Evolutionary conservation across 768 basidiomycete genomes (phyloP).

Genomic region (Tricholoma sp.): DNA sequence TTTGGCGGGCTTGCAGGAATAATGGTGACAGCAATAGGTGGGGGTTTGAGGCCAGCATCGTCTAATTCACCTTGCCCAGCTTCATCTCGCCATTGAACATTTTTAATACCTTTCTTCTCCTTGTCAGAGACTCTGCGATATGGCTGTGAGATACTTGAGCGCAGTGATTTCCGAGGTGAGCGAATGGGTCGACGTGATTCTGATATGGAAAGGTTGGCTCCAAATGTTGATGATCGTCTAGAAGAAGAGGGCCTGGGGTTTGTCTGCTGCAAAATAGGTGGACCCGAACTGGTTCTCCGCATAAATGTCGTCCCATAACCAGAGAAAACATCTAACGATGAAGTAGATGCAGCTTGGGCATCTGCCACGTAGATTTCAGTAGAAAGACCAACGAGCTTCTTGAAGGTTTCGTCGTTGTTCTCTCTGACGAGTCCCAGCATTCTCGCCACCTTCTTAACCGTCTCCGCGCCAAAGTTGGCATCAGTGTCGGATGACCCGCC

Average conservation of each 20-base stretch:
- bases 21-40: slow-evolving; percentile 30
- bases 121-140: slow-evolving; percentile 63
- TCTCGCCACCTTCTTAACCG: slow-evolving; percentile 42
- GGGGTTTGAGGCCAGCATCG: slow-evolving; percentile 43
- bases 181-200: slow-evolving; percentile 50
- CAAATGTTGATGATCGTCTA: slow-evolving; percentile 36
- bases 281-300: slow-evolving; percentile 46
- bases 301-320: slow-evolving; percentile 46
- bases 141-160: slow-evolving; percentile 57
- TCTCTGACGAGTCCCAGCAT: slow-evolving; percentile 52
- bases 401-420: slow-evolving; percentile 68
- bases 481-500: slow-evolving; percentile 26
- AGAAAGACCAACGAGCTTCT: slow-evolving; percentile 60
- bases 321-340: slow-evolving; percentile 43
- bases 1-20: slow-evolving; percentile 40
- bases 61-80: slow-evolving; percentile 78
- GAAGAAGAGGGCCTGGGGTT: slow-evolving; percentile 21
- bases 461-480: slow-evolving; percentile 17
- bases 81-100: slow-evolving; percentile 85
- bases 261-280: slow-evolving; percentile 35
- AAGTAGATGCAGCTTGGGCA: slow-evolving; percentile 22
- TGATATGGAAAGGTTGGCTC: slow-evolving; percentile 38
- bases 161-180: slow-evolving; percentile 69
- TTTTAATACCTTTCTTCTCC: slow-evolving; percentile 55
- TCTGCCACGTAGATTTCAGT: slow-evolving; percentile 51